Conservation (phyloP, 805 yeast species). For the Candida boidinii region DNA sequence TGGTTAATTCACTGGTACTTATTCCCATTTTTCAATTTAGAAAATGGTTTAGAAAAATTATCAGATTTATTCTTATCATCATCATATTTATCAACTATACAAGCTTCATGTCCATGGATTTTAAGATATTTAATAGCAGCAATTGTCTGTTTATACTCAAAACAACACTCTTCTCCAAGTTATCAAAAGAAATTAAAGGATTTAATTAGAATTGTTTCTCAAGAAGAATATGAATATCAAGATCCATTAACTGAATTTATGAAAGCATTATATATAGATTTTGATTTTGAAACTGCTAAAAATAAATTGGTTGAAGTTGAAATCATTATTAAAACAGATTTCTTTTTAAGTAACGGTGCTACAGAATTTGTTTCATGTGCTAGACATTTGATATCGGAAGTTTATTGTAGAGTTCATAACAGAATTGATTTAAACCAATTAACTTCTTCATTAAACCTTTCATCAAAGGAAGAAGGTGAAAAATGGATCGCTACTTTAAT, state of each 20-base stretch:
- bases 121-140: slow-evolving; percentile 57
- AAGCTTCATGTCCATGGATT: slow-evolving; percentile 67
- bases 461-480: slow-evolving; percentile 35
- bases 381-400: slow-evolving; percentile 38
- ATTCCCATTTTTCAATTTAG: slow-evolving; percentile 50
- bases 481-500: slow-evolving; percentile 43
- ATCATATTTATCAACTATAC: slow-evolving; percentile 56
- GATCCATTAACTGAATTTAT: slow-evolving; percentile 58
- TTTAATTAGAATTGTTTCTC: slow-evolving; percentile 45
- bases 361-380: slow-evolving; percentile 36
- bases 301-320: slow-evolving; percentile 38
- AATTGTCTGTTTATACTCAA: slow-evolving; percentile 33
- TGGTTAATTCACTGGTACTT: slow-evolving; percentile 67
- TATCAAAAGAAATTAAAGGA: slow-evolving; percentile 50
- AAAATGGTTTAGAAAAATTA: slow-evolving; percentile 42
- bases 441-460: slow-evolving; percentile 8
- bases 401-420: slow-evolving; percentile 45
- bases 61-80: slow-evolving; percentile 51
- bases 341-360: slow-evolving; percentile 39
- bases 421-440: slow-evolving; percentile 20
- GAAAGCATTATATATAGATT: slow-evolving; percentile 46
- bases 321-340: slow-evolving; percentile 42
- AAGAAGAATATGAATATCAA: slow-evolving; percentile 55
- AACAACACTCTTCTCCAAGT: slow-evolving; percentile 18
- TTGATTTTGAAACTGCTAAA: slow-evolving; percentile 48